Evolutionary conservation across 2,329 filamentous ascomycete genomes (phyloP).

Genomic region (Monosporascus sp.): DNA sequence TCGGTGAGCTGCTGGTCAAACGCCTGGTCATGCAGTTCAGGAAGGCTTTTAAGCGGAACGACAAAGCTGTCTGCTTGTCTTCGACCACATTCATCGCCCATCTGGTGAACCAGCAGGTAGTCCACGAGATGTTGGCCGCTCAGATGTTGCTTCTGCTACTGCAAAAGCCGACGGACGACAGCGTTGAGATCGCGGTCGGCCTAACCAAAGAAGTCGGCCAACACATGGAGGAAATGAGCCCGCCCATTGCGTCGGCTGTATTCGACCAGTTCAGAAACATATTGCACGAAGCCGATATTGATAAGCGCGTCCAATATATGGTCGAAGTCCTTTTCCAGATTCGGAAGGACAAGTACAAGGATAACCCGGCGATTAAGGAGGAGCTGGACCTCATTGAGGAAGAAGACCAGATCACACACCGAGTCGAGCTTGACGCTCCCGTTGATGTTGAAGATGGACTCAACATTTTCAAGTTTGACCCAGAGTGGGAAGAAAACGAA

Average conservation of each 20-base stretch:
- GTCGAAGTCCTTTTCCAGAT: constrained; percentile 97
- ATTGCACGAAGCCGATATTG: constrained; percentile 92
- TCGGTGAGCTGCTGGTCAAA: constrained; percentile 84
- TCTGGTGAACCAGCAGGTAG: constrained; percentile 92
- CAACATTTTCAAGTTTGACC: constrained; percentile 93
- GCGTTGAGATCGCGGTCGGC: constrained; percentile 93
- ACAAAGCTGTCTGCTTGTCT: constrained; percentile 91
- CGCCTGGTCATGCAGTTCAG: constrained; percentile 87
- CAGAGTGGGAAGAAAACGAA: constrained; percentile 87
- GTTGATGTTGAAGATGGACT: constrained; percentile 80
- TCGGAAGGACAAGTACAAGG: constrained; percentile 93
- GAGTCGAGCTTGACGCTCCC: constrained; percentile 74
- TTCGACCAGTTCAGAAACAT: constrained; percentile 97
- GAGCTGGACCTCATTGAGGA: constrained; percentile 95
- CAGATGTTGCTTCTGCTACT: constrained; percentile 89
- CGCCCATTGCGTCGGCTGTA: constrained; percentile 78
- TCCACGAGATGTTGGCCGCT: constrained; percentile 86
- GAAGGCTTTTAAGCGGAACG: constrained; percentile 92
- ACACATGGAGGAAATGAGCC: constrained; percentile 92
- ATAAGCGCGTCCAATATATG: constrained; percentile 99
- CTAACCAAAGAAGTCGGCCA: constrained; percentile 90
- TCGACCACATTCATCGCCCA: constrained; percentile 94
- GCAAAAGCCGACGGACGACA: constrained; percentile 94
- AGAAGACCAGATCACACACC: constrained; percentile 95
- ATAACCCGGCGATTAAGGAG: constrained; percentile 84